phyloP scores from a whole-genome alignment of 2,329 filamentous ascomycete species.

The Blastomyces emzantsi region DNA sequence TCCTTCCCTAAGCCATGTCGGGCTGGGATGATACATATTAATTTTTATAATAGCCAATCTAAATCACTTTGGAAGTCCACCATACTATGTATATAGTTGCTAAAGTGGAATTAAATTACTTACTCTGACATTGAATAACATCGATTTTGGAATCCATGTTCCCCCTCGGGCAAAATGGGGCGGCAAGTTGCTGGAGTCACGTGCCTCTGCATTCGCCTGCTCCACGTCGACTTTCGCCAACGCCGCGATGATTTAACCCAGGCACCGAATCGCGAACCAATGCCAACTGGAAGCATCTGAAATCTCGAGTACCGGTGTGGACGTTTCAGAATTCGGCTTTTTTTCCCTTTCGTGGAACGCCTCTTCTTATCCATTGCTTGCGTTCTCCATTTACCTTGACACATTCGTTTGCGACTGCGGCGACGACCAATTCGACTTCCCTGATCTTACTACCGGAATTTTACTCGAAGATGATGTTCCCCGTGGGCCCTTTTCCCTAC shows the following conservation, averaged over 20 bases:
- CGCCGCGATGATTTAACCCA: not conserved
- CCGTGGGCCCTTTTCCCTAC: constrained; percentile 25
- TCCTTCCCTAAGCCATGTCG: no score
- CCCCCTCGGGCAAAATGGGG: not conserved
- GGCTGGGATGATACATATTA: no score
- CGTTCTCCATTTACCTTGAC: not conserved
- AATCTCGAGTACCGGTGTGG: not conserved
- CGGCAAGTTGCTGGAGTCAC: not conserved
- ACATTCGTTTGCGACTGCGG: not conserved
- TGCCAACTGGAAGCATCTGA: not conserved
- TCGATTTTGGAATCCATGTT: not conserved
- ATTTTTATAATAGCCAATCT: no score
- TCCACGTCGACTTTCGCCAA: not conserved
- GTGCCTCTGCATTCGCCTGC: not conserved
- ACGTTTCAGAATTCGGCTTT: not conserved
- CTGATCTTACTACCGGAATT: not conserved
- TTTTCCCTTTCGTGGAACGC: no score
- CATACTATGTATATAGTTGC: no score
- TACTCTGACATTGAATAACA: no score
- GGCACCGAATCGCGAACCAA: not conserved
- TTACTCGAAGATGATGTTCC: constrained; percentile 25
- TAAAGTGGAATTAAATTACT: no score
- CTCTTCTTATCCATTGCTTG: no score
- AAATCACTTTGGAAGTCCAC: no score
- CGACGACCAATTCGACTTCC: not conserved